These are phyloP conservation scores for Populus hybrid DNA, from an alignment of 441 rosid species.

Conservation along the genomic window DNA sequence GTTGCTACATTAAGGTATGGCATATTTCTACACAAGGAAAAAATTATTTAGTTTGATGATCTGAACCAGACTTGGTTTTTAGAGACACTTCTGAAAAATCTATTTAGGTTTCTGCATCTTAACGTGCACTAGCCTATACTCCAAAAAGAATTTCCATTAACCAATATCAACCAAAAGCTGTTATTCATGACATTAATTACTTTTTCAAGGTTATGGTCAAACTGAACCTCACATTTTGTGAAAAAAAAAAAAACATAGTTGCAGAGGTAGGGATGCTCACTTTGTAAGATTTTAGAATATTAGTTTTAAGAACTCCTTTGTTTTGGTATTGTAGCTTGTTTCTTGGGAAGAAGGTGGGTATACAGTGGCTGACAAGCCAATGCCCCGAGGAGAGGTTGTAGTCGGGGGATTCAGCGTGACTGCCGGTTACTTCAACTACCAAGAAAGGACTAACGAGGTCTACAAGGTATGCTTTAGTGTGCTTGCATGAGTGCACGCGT, in stretches of 20 bases:
- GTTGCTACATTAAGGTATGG: constrained; percentile 68
- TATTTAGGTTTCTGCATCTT: neutral
- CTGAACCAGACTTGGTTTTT: neutral
- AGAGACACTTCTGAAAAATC: neutral
- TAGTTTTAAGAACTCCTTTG: constrained; percentile 4
- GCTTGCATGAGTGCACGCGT: neutral
- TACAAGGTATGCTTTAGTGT: constrained; percentile 57
- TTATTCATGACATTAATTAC: neutral
- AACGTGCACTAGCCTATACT: neutral
- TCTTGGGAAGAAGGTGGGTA: constrained; percentile 95
- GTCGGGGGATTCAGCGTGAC: constrained; percentile 81
- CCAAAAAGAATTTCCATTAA: neutral
- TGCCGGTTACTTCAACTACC: constrained; percentile 78
- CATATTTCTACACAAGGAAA: neutral
- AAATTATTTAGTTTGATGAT: constrained; percentile 11
- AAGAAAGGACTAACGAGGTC: constrained; percentile 72
- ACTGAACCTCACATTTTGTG: neutral
- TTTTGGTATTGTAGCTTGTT: constrained; percentile 61
- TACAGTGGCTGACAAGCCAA: constrained; percentile 66
- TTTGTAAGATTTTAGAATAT: neutral
- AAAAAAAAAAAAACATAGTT: neutral
- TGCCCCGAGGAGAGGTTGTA: constrained; percentile 90
- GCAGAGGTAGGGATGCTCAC: neutral
- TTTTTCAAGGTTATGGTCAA: neutral
- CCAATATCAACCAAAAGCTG: neutral